Evolutionary conservation across 768 basidiomycete genomes (phyloP).

Genomic region (Hygrophoropsis aurantiaca): DNA sequence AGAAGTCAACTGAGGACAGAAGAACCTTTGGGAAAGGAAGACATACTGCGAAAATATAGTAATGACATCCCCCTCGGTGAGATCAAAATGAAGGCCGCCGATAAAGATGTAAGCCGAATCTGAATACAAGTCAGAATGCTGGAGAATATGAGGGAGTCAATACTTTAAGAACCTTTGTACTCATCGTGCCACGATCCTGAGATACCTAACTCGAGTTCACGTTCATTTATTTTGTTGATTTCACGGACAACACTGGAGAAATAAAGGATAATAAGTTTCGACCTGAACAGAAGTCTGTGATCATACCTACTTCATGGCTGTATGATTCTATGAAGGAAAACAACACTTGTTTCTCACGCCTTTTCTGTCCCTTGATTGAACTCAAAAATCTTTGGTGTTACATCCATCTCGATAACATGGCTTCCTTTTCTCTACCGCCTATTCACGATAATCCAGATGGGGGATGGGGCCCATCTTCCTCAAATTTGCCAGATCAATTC

Average conservation of each 20-base stretch:
- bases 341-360: slow-evolving; percentile 8
- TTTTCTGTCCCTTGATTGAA: slow-evolving; percentile 21
- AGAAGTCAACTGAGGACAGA: slow-evolving; percentile 2
- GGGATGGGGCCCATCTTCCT: slow-evolving; percentile 87
- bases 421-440: slow-evolving; percentile 81
- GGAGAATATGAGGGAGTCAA: neutral
- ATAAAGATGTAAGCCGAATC: slow-evolving; percentile 96
- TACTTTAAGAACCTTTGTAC: slow-evolving; percentile 62
- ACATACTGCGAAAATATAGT: slow-evolving; percentile 96
- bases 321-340: slow-evolving; percentile 30
- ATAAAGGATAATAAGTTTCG: slow-evolving; percentile 5
- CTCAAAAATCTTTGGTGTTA: slow-evolving; percentile 16
- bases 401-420: slow-evolving; percentile 41
- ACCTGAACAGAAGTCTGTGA: neutral
- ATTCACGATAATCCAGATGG: slow-evolving; percentile 93
- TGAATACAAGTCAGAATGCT: slow-evolving; percentile 22
- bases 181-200: slow-evolving; percentile 93
- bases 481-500: slow-evolving; percentile 85
- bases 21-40: slow-evolving; percentile 4
- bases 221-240: slow-evolving; percentile 91
- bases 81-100: slow-evolving; percentile 82
- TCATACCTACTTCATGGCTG: slow-evolving; percentile 69
- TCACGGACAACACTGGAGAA: slow-evolving; percentile 79
- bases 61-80: slow-evolving; percentile 97
- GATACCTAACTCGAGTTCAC: slow-evolving; percentile 77